Base-by-base conservation (phyloP, 78 protist species). In the Guillardia theta region DNA sequence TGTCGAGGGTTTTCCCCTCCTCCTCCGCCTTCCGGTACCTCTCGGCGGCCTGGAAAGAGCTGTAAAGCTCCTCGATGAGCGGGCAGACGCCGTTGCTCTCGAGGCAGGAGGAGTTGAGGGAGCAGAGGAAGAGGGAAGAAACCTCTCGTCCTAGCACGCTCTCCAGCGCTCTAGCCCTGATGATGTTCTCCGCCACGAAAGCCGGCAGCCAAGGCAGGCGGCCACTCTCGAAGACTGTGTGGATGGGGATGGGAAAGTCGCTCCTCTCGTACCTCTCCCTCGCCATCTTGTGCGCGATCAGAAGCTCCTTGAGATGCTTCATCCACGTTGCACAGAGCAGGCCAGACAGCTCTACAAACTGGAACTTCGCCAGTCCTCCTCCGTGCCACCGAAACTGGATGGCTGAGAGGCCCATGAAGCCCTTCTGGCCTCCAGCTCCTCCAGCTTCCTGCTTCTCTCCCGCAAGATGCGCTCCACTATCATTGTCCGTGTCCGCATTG, bases 291-390 rank as follows among this genome's bases (percentile, higher is more conserved):
- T n/a, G n/a, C n/a, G n/a, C n/a, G n/a, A n/a, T n/a, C n/a, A n/a
- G n/a, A n/a, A n/a, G n/a, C n/a, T n/a, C n/a, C n/a, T n/a, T n/a
- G n/a, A n/a, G n/a, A n/a, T n/a, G n/a, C n/a, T n/a, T n/a, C n/a
- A n/a, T n/a, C n/a, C n/a, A n/a, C n/a, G n/a, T n/a, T n/a, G n/a
- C n/a, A n/a, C n/a, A n/a, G n/a, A n/a, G n/a, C n/a, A n/a, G n/a
- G n/a, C n/a, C n/a, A n/a, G n/a, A n/a, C 50, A 78, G 24, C 90
- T 78, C 90, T n/a, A 78, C 90, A 43, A 78, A 78, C 90, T n/a
- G 18, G 33, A 78, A 43, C 90, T 78, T 78, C 50, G 90, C 90
- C 24, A 24, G 39, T 24, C 90, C 39, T n/a, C 90, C 90, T 2
- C 90, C 90, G 6, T 18, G 90, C 90, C 90, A 78, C 3, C 90